Conservation (phyloP, 345 rosid genomes). For the Euphorbia tirucalli region DNA sequence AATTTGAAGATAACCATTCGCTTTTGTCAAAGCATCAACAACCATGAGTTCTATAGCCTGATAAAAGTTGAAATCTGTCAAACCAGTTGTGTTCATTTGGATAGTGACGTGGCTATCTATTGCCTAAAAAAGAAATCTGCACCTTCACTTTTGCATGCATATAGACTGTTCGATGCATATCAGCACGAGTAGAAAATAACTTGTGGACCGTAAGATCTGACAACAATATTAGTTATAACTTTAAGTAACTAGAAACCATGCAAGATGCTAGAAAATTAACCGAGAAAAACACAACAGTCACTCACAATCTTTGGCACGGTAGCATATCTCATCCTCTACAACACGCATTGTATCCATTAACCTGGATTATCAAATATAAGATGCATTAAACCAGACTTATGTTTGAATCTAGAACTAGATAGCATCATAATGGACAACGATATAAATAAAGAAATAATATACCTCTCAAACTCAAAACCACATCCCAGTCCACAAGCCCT, state of each 20-base stretch:
- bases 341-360: constrained; percentile 29
- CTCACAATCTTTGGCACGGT: constrained; percentile 28
- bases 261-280: not conserved
- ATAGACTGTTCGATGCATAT: constrained; percentile 84
- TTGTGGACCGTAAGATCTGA: constrained; percentile 77
- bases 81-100: too few species aligned
- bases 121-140: not conserved
- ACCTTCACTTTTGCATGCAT: constrained; percentile 97
- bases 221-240: constrained; percentile 2
- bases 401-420: not conserved
- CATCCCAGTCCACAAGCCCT: constrained; percentile 32
- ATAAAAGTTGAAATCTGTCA: constrained; percentile 5
- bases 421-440: not conserved
- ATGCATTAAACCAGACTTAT: not conserved
- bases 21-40: constrained; percentile 81
- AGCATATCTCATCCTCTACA: constrained; percentile 28
- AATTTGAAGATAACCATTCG: constrained; percentile 58
- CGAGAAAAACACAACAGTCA: not conserved
- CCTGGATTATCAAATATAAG: constrained; percentile 12
- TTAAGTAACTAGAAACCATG: not conserved
- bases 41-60: constrained; percentile 94
- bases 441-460: not conserved
- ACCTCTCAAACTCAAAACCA: constrained; percentile 26
- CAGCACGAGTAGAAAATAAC: constrained; percentile 88
- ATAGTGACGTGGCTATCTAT: too few species aligned